Conservation (phyloP, 2,329 filamentous ascomycete species). For the Penicillium sp. region DNA sequence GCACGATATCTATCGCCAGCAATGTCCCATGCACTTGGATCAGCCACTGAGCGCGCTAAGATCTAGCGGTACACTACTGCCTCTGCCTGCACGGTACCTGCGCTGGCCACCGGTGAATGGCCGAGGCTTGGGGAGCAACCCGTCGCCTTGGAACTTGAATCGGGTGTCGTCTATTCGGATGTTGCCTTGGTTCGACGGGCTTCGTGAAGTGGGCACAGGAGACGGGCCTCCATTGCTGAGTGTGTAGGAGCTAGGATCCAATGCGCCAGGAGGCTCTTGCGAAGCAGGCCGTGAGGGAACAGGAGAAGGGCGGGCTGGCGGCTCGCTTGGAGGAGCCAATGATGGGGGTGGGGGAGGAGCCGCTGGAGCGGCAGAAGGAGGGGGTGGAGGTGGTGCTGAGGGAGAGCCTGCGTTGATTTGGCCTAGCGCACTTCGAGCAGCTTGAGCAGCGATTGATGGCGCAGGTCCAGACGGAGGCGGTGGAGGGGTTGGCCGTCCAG, state of each 20-base stretch:
- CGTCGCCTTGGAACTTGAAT: conserved; percentile 83
- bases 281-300: conserved; percentile 32
- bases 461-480: conserved; percentile 15
- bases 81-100: conserved; percentile 81
- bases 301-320: conserved; percentile 42
- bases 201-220: conserved; percentile 22
- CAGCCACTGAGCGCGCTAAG: conserved; percentile 46
- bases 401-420: conserved; percentile 40
- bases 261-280: conserved; percentile 53
- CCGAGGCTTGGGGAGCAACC: conserved; percentile 74
- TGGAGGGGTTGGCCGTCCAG: conserved; percentile 43
- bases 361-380: conserved; percentile 33
- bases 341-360: conserved; percentile 46
- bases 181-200: conserved; percentile 23
- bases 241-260: conserved; percentile 73
- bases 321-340: conserved; percentile 36
- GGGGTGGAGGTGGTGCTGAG: conserved; percentile 40
- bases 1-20: conserved; percentile 24
- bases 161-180: conserved; percentile 67
- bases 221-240: conserved; percentile 55
- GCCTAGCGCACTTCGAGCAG: conserved; percentile 54
- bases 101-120: conserved; percentile 69
- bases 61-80: conserved; percentile 89
- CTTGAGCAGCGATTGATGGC: conserved; percentile 52
- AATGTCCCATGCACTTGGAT: conserved; percentile 21